Base-by-base conservation (phyloP, 2,329 filamentous ascomycete species). In the Cryphonectria nitschkei region DNA sequence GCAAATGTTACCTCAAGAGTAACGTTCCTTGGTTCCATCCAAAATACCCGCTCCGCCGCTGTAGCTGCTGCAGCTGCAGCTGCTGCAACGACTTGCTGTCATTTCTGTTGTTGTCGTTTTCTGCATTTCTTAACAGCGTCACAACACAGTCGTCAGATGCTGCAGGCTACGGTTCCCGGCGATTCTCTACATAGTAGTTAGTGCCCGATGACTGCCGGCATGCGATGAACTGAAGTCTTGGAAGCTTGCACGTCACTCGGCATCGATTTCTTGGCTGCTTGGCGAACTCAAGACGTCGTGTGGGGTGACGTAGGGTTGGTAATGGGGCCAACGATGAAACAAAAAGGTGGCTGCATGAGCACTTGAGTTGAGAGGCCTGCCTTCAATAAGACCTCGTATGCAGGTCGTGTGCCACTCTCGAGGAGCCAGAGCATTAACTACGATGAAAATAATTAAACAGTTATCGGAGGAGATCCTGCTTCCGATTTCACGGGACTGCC, bases 231-330 rank as follows among this genome's bases (percentile, higher is more conserved):
- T 34, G 13, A 50, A 34, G 63, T 16, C 9, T 16, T n/a, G 41
- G 13, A 50, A n/a, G 63, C 41, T 29, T 16, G 43, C 26, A 52
- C 29, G 61, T 46, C 61, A 64, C 41, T 64, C 61, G 61, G 61
- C 61, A 63, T 43, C 37, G 34, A 62, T 16, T 16, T 41, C 60
- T 58, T 58, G 54, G 54, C 54, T 58, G 54, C 54, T 34, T 29
- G 26, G 26, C 54, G 14, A 52, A 58, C 14, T 8, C 16, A 8
- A 9, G 8, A 9, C 16, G 29, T 32, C 26, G 54, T 16, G 54
- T 29, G 54, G 26, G 54, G 52, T 56, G n/a, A 14, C 52, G 52
- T 56, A 29, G 52, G n/a, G 52, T 29, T 56, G 52, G 52, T 14
- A 26, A 56, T 26, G 52, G 52, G 52, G 14, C 52, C 52, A 56